Conservation (phyloP, 495 filamentous ascomycete species). For the Hypoxylon fuscum region DNA sequence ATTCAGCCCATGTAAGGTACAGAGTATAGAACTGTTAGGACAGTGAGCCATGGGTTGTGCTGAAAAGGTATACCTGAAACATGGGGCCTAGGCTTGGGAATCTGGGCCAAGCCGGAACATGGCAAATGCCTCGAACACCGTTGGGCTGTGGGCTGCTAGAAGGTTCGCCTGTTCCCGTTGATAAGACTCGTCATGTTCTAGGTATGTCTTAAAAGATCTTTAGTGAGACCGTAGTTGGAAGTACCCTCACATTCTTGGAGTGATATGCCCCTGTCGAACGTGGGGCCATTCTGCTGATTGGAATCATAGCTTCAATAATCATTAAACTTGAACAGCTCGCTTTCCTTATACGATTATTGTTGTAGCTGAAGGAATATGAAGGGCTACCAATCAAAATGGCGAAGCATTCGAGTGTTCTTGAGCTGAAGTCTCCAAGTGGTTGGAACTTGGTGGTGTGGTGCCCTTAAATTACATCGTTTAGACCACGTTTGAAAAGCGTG, state of each 20-base stretch:
- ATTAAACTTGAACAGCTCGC: slow-evolving; percentile 14
- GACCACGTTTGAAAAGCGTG: slow-evolving; percentile 16
- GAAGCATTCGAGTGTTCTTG: slow-evolving; percentile 23
- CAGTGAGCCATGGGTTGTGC: slow-evolving; percentile 11
- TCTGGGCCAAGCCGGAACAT: slow-evolving; percentile 8
- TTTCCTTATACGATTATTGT: slow-evolving; percentile 21
- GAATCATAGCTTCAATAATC: slow-evolving; percentile 14
- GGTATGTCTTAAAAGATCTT: slow-evolving; percentile 8
- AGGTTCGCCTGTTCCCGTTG: background rate
- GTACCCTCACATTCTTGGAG: slow-evolving; percentile 10
- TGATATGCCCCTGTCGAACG: slow-evolving; percentile 14
- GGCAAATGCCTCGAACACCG: background rate
- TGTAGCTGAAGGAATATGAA: slow-evolving; percentile 37
- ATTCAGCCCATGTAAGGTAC: slow-evolving; percentile 13
- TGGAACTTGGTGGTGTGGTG: slow-evolving; percentile 26
- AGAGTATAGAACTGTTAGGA: slow-evolving; percentile 6
- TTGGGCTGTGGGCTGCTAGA: slow-evolving; percentile 2
- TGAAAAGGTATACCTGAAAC: slow-evolving; percentile 34
- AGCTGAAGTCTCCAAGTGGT: slow-evolving; percentile 28
- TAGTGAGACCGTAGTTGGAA: slow-evolving; percentile 6
- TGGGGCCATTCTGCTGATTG: slow-evolving; percentile 24
- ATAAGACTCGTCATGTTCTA: slow-evolving; percentile 17
- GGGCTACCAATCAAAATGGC: slow-evolving; percentile 31
- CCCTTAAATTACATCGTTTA: slow-evolving; percentile 28
- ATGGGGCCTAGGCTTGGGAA: slow-evolving; percentile 24